Evolutionary conservation across 2,329 filamentous ascomycete species (phyloP).

Genomic region (Biscogniauxia mediterranea): DNA sequence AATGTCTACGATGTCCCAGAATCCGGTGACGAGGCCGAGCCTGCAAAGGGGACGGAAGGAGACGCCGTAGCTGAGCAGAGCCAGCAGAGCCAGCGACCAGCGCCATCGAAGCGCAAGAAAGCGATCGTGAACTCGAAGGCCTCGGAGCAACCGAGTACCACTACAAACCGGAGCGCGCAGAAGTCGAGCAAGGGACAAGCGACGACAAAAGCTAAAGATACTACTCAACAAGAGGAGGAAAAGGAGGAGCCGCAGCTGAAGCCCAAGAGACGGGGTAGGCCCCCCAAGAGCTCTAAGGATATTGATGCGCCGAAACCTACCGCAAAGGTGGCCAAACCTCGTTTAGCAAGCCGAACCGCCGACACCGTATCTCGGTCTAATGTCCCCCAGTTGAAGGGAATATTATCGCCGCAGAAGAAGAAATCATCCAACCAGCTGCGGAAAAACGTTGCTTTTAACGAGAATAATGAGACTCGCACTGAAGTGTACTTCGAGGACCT

Average conservation of each 20-base stretch:
- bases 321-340: slow-evolving; percentile 13
- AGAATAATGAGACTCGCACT: slow-evolving; percentile 18
- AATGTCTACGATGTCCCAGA: slow-evolving; percentile 31
- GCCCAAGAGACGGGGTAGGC: slow-evolving; percentile 24
- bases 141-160: slow-evolving; percentile 1
- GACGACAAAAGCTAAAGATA: background rate
- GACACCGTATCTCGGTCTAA: slow-evolving; percentile 12
- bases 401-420: slow-evolving; percentile 54
- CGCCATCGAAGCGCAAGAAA: slow-evolving; percentile 15
- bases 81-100: slow-evolving; percentile 4
- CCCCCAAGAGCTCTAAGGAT: slow-evolving; percentile 13
- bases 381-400: slow-evolving; percentile 47
- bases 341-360: slow-evolving; percentile 4
- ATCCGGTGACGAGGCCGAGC: slow-evolving; percentile 27
- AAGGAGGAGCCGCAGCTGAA: slow-evolving; percentile 3
- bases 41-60: background rate
- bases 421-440: slow-evolving; percentile 34
- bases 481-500: slow-evolving; percentile 54
- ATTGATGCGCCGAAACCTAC: slow-evolving; percentile 4
- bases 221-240: slow-evolving; percentile 5
- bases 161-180: slow-evolving; percentile 1
- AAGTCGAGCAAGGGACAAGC: background rate
- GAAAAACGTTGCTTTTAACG: slow-evolving; percentile 57
- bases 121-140: slow-evolving; percentile 3
- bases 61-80: slow-evolving; percentile 7